Evolutionary conservation across 2,329 filamentous ascomycete species (phyloP), one percentile per base, ranked within the genome.

Genomic region (Xylariales sp.): DNA sequence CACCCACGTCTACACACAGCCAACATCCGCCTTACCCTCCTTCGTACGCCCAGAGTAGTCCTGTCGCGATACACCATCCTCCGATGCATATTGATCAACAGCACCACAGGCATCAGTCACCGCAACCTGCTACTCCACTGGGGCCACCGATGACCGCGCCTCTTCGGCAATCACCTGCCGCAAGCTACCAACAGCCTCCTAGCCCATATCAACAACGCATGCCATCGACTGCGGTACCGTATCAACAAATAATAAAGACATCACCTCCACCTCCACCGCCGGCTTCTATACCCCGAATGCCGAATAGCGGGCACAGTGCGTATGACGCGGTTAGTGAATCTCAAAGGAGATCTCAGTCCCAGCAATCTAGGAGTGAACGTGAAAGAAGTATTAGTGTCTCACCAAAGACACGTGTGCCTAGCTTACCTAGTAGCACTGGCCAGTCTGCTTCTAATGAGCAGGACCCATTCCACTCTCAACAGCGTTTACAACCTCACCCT

Each of bases 301-400:
- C 81, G 49, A 78, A 78, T 34, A 82, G 77, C 67, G 80, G 79
- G 60, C 80, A 84, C 63, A 80, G 80, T 70, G 77, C 80, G 56
- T 83, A 85, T 78, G 84, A 85, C 59, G 80, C 80, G 18, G 74
- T 75, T 23, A 74, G 77, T 46, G 82, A 84, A 69, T 77, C 80
- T 50, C 82, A 83, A 69, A 82, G 82, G 78, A 79, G 86, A 76
- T 83, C 85, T 50, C 82, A 85, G 65, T 85, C 86, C 50, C 84
- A 85, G 56, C 82, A 84, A 65, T 84, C 85, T 52, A 84, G 85
- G 55, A 85, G 85, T 70, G 90, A 93, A 63, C 87, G 91, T 74
- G 91, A 92, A 69, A 83, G 86, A 57, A 93, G 90, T 77, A 79
- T 91, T 61, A 94, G 91, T 75, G 88, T 95, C 58, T 95, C 92